Conservation (phyloP, 2,329 filamentous ascomycete genomes). For the Gnomoniopsis sp. region DNA sequence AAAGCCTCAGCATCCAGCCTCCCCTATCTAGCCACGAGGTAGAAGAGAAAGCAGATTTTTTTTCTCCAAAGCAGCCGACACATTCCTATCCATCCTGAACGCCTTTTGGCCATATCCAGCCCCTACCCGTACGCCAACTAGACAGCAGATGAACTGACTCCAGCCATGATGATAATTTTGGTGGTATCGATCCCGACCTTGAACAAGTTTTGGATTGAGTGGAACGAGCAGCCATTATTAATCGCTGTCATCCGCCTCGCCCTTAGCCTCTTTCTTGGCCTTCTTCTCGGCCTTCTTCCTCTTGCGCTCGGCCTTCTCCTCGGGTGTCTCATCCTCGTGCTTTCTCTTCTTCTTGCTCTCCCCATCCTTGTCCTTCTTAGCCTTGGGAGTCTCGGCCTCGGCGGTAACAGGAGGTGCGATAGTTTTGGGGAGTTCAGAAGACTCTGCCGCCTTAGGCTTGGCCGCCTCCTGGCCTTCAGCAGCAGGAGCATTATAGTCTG, state of each 20-base stretch:
- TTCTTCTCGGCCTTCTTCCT: slow-evolving; percentile 31
- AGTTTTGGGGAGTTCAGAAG: slow-evolving; percentile 38
- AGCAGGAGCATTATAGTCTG: slow-evolving; percentile 70
- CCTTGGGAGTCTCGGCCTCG: slow-evolving; percentile 25
- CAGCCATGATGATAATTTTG: slow-evolving; percentile 11
- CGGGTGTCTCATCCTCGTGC: slow-evolving; percentile 71
- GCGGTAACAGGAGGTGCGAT: slow-evolving; percentile 32
- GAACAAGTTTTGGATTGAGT: not conserved
- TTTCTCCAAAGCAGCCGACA: not conserved
- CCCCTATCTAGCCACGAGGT: not conserved
- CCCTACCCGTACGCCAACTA: slow-evolving; percentile 10
- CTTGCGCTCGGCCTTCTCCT: slow-evolving; percentile 52
- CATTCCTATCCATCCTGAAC: slow-evolving; percentile 4
- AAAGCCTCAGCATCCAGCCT: slow-evolving; percentile 1
- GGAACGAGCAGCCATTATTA: slow-evolving; percentile 5
- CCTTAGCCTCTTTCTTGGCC: slow-evolving; percentile 25
- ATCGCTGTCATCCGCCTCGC: slow-evolving; percentile 22
- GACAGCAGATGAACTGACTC: slow-evolving; percentile 9
- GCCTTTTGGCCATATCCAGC: slow-evolving; percentile 8
- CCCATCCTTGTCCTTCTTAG: slow-evolving; percentile 36
- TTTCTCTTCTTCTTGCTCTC: slow-evolving; percentile 74
- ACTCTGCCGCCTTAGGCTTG: slow-evolving; percentile 38
- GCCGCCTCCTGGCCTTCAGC: slow-evolving; percentile 38
- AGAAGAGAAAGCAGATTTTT: not conserved
- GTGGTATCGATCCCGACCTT: slow-evolving; percentile 4